Percentiles rank a stretch among this genome's conserved stretches.
Evolutionary conservation across 2,329 filamentous ascomycete species (phyloP).

Genomic region (Fusarium vanettenii): DNA sequence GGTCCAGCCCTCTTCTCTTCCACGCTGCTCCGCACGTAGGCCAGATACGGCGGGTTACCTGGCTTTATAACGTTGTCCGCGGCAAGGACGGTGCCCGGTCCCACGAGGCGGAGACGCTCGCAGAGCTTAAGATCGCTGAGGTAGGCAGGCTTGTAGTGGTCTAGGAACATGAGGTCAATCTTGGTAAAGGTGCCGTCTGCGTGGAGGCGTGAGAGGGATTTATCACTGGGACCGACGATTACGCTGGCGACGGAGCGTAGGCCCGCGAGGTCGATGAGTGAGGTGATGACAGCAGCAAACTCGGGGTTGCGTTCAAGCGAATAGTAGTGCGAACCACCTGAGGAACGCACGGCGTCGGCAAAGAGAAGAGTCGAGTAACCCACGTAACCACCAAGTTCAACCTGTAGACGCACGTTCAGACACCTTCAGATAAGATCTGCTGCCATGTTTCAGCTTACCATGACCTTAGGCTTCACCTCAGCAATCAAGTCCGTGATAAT

Average conservation of each 20-base stretch:
- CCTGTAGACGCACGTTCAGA: slow-evolving; percentile 41
- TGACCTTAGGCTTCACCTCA: slow-evolving; percentile 72
- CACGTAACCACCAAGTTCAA: slow-evolving; percentile 84
- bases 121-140: slow-evolving; percentile 80
- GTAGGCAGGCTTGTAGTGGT: slow-evolving; percentile 85
- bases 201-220: slow-evolving; percentile 72
- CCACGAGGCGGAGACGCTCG: slow-evolving; percentile 75
- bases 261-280: slow-evolving; percentile 79
- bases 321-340: slow-evolving; percentile 74
- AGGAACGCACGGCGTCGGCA: slow-evolving; percentile 71
- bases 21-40: slow-evolving; percentile 75
- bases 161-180: slow-evolving; percentile 81
- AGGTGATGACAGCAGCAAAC: slow-evolving; percentile 76
- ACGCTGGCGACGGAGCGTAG: slow-evolving; percentile 77
- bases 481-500: slow-evolving; percentile 77
- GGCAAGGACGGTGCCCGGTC: slow-evolving; percentile 70
- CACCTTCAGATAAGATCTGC: not conserved
- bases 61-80: slow-evolving; percentile 80
- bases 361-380: slow-evolving; percentile 86
- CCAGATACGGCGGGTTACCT: slow-evolving; percentile 76
- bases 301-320: slow-evolving; percentile 80
- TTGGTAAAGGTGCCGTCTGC: slow-evolving; percentile 62
- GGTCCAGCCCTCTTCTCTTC: slow-evolving; percentile 65
- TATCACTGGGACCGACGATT: slow-evolving; percentile 75
- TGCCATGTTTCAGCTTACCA: slow-evolving; percentile 56